These are phyloP conservation scores for Candida adriatica DNA, from an alignment of 805 yeast genomes.

Conservation along the genomic window DNA sequence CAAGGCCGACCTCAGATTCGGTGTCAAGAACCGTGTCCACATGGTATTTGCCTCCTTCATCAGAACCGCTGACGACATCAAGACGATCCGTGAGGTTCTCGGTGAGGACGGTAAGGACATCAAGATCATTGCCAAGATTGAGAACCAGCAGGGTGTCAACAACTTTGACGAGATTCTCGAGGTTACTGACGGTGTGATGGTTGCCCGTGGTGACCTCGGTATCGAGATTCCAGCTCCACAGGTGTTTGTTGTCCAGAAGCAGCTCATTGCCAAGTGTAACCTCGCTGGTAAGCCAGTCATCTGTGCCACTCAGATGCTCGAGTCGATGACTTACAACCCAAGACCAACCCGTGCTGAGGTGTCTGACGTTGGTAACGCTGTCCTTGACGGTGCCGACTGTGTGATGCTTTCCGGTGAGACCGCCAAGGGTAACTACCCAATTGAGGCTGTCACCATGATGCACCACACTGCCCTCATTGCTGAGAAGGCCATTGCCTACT, in stretches of 20 bases:
- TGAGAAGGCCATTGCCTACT: conserved; percentile 93
- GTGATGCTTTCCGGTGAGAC: conserved; percentile 99
- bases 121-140: conserved; percentile 96
- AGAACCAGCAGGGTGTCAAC: conserved; percentile 99
- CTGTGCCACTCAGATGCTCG: conserved; percentile 99
- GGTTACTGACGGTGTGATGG: conserved; percentile 99
- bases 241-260: conserved; percentile 98
- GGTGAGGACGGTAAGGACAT: conserved; percentile 96
- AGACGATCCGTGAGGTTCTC: conserved; percentile 83
- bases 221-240: conserved; percentile 99
- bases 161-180: conserved; percentile 93
- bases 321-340: conserved; percentile 99
- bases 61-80: conserved; percentile 88
- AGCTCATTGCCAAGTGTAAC: conserved; percentile 98
- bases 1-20: conserved; percentile 83
- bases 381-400: conserved; percentile 99
- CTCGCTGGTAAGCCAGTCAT: conserved; percentile 99
- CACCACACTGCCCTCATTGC: conserved; percentile 95
- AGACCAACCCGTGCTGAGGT: conserved; percentile 99
- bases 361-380: conserved; percentile 98
- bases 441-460: conserved; percentile 98
- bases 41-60: conserved; percentile 98
- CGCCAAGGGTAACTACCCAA: conserved; percentile 98
- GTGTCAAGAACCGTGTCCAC: conserved; percentile 96
- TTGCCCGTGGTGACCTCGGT: conserved; percentile 99